Percentiles rank a stretch among this genome's conserved stretches.
Conservation (phyloP, 2,329 filamentous ascomycete genomes). For the Lachnellula arida region DNA sequence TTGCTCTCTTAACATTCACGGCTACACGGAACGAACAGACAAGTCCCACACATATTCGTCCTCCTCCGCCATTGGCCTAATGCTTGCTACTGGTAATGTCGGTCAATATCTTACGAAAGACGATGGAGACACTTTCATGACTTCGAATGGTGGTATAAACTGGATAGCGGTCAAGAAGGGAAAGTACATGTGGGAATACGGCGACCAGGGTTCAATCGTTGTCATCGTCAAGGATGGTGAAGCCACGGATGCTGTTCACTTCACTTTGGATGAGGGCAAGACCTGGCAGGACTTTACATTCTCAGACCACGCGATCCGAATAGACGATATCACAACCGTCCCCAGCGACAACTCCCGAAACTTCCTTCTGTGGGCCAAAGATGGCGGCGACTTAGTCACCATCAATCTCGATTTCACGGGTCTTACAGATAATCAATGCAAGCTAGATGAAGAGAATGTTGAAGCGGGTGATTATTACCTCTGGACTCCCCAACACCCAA, state of each 20-base stretch:
- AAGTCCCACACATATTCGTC: slow-evolving; percentile 84
- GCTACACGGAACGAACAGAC: slow-evolving; percentile 86
- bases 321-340: slow-evolving; percentile 81
- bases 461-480: slow-evolving; percentile 71
- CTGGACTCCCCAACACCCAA: slow-evolving; percentile 83
- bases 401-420: slow-evolving; percentile 88
- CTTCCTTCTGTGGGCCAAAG: slow-evolving; percentile 82
- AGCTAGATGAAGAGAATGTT: slow-evolving; percentile 56
- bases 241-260: slow-evolving; percentile 65
- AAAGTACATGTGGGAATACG: slow-evolving; percentile 87
- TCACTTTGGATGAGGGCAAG: slow-evolving; percentile 75
- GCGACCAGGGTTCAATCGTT: slow-evolving; percentile 89
- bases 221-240: slow-evolving; percentile 74
- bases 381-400: slow-evolving; percentile 55
- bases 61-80: slow-evolving; percentile 78
- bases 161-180: slow-evolving; percentile 88
- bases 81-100: slow-evolving; percentile 90
- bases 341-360: slow-evolving; percentile 86
- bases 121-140: slow-evolving; percentile 79
- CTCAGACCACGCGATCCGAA: slow-evolving; percentile 61
- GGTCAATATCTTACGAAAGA: slow-evolving; percentile 53
- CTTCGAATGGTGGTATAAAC: slow-evolving; percentile 79
- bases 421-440: slow-evolving; percentile 68
- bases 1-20: slow-evolving; percentile 88
- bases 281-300: slow-evolving; percentile 78